Percentiles rank a stretch among this genome's conserved stretches.
Evolutionary conservation across 2,329 filamentous ascomycete species (phyloP).

Genomic region (Graphilbum ipis-grandicollis): DNA sequence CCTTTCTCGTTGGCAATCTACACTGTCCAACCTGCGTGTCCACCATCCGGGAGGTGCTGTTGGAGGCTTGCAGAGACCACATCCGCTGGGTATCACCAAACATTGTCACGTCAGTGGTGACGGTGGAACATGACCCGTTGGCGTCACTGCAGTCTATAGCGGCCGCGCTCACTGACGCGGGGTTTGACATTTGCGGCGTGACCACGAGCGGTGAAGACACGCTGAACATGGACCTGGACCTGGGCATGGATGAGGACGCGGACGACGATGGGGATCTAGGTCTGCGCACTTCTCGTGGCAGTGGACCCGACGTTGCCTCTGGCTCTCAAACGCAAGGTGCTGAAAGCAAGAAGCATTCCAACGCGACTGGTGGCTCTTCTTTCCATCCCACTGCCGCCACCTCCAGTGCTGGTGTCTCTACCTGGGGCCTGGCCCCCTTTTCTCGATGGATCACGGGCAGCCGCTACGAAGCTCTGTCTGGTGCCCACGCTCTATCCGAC

Average conservation of each 20-base stretch:
- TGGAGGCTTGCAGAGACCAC: conserved; percentile 24
- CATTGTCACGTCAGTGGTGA: conserved; percentile 53
- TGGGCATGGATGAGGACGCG: not conserved
- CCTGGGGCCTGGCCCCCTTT: conserved; percentile 7
- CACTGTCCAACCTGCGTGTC: conserved; percentile 62
- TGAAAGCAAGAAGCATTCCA: not conserved
- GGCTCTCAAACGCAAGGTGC: too few species aligned
- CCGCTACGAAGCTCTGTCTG: not conserved
- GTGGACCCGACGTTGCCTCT: not conserved
- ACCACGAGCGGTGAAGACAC: conserved; percentile 14
- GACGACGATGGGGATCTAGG: not conserved
- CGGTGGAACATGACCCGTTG: conserved; percentile 34
- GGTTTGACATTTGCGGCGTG: conserved; percentile 39
- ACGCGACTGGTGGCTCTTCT: too few species aligned
- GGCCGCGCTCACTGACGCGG: conserved; percentile 32
- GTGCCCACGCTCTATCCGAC: not conserved
- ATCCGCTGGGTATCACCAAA: conserved; percentile 48
- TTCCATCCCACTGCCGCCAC: too few species aligned
- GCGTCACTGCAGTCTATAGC: conserved; percentile 25
- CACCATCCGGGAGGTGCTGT: conserved; percentile 43
- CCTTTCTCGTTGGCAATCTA: conserved; percentile 54
- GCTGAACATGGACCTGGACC: too few species aligned
- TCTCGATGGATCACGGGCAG: conserved; percentile 7
- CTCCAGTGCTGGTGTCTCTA: too few species aligned
- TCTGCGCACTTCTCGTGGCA: too few species aligned